Evolutionary conservation across 2,329 filamentous ascomycete genomes (phyloP).

Genomic region (Emydomyces testavorans): DNA sequence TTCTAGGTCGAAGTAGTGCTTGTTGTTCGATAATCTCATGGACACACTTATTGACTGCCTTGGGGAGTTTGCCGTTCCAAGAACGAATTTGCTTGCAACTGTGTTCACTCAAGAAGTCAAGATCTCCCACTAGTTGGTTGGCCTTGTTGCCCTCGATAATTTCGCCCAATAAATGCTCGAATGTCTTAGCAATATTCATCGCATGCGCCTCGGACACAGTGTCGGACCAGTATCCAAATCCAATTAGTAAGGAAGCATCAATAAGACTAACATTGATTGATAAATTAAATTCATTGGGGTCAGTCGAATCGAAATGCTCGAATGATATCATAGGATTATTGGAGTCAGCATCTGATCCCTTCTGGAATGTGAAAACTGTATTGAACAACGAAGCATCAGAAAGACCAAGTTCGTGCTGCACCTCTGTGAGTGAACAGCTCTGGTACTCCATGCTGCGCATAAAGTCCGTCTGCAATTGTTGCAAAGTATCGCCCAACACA

Average conservation of each 20-base stretch:
- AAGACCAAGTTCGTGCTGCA: conserved; percentile 34
- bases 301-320: conserved; percentile 12
- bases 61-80: conserved; percentile 27
- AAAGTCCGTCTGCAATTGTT: conserved; percentile 38
- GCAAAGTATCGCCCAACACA: conserved; percentile 32
- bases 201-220: conserved; percentile 32
- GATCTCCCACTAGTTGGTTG: conserved; percentile 19
- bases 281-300: conserved; percentile 15
- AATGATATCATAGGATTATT: conserved; percentile 19
- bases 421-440: conserved; percentile 40
- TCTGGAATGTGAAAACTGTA: conserved; percentile 34
- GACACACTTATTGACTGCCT: conserved; percentile 25
- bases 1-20: conserved; percentile 26
- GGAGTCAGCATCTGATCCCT: conserved; percentile 21
- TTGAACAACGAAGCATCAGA: conserved; percentile 32
- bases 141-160: conserved; percentile 17
- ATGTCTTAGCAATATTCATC: conserved; percentile 26
- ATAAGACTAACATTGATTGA: conserved; percentile 14
- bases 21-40: conserved; percentile 31
- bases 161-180: conserved; percentile 25
- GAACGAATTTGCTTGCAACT: conserved; percentile 24
- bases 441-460: conserved; percentile 40
- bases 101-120: conserved; percentile 25
- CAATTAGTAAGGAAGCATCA: conserved; percentile 11
- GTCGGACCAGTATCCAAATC: conserved; percentile 16